phyloP scores from a whole-genome alignment of 2,329 filamentous ascomycete species.

The Celoporthe dispersa region DNA sequence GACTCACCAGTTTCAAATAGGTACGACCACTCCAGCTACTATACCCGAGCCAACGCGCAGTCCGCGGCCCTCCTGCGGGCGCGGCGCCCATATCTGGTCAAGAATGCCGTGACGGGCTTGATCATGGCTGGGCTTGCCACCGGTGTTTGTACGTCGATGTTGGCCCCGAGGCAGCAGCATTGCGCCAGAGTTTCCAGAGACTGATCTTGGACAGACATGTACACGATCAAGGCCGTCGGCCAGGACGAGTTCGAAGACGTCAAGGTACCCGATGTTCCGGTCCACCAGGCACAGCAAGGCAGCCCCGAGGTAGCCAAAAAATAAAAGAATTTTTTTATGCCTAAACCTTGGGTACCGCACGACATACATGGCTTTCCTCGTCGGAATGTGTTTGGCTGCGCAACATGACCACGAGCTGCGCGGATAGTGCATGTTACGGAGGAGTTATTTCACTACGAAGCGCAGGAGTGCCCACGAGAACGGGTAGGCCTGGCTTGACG shows the following conservation, averaged over 20 bases:
- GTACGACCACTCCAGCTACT: constrained; percentile 73
- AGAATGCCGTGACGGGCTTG: constrained; percentile 83
- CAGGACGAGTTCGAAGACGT: constrained; percentile 98
- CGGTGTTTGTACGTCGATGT: constrained; percentile 76
- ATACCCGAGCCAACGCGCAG: constrained; percentile 84
- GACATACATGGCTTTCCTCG: neutral
- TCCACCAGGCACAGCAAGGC: constrained; percentile 31
- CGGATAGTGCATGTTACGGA: neutral
- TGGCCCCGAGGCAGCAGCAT: neutral
- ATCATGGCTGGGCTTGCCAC: constrained; percentile 76
- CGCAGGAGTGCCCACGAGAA: constrained; percentile 7
- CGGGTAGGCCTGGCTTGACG: constrained; percentile 4
- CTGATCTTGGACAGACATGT: constrained; percentile 50
- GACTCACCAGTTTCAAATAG: constrained; percentile 32
- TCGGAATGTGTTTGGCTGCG: neutral
- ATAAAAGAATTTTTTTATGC: neutral
- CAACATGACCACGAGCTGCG: neutral
- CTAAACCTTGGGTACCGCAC: too few species aligned
- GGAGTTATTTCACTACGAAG: neutral
- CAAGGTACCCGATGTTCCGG: constrained; percentile 77
- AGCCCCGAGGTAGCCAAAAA: constrained; percentile 38
- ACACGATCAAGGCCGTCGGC: constrained; percentile 80
- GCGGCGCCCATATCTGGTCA: constrained; percentile 87
- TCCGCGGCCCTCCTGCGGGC: constrained; percentile 89
- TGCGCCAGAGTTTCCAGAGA: neutral